A percentile compares a stretch with the other conserved stretches of the same genome.
Evolutionary conservation across 1,284 basidiomycete genomes (phyloP).

Genomic region (Sanghuangporus baumii): DNA sequence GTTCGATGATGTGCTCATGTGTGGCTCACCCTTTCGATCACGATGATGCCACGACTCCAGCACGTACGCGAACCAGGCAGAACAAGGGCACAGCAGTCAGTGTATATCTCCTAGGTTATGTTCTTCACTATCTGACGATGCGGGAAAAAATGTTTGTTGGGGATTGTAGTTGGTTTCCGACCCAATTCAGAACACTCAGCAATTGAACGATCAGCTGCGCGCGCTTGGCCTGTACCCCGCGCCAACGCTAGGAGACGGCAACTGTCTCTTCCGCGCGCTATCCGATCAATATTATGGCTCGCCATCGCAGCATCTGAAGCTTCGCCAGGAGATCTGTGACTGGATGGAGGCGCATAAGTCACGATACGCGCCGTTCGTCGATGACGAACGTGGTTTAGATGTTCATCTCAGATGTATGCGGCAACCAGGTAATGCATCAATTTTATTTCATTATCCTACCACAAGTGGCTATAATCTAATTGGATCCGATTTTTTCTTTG

Average conservation of each 20-base stretch:
- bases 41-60: slow-evolving; percentile 14
- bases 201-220: slow-evolving; percentile 63
- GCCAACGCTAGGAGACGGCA: slow-evolving; percentile 77
- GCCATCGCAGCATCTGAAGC: slow-evolving; percentile 59
- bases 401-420: slow-evolving; percentile 72
- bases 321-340: slow-evolving; percentile 76
- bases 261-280: slow-evolving; percentile 81
- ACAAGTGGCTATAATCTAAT: slow-evolving; percentile 8
- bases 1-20: background rate
- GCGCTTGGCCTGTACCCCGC: slow-evolving; percentile 75
- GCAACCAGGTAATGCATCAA: slow-evolving; percentile 49
- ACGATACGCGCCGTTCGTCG: slow-evolving; percentile 84
- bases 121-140: slow-evolving; percentile 5
- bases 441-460: slow-evolving; percentile 2
- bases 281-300: slow-evolving; percentile 81
- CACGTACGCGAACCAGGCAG: slow-evolving; percentile 19
- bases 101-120: background rate
- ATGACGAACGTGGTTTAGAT: slow-evolving; percentile 74
- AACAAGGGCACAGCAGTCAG: slow-evolving; percentile 19
- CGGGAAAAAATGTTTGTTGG: background rate
- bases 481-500: background rate
- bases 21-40: background rate
- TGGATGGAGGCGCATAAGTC: slow-evolving; percentile 70
- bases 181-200: slow-evolving; percentile 57
- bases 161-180: slow-evolving; percentile 49